phyloP scores from a whole-genome alignment of 1,139 yeast species.

The Pichia sp. region DNA sequence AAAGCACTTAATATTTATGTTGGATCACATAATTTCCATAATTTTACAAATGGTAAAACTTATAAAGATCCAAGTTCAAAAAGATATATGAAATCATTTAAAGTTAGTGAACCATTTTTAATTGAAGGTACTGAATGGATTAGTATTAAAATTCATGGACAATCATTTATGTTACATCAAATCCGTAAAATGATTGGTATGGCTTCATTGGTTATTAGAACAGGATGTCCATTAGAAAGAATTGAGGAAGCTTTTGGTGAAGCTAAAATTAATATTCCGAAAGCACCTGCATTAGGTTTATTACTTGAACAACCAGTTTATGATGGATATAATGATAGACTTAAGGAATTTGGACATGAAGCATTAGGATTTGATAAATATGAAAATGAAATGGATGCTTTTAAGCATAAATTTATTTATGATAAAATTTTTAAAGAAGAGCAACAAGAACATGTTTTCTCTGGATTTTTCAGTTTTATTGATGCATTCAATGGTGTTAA shows the following conservation, averaged over 20 bases:
- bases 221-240: conserved; percentile 74
- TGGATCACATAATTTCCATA: conserved; percentile 93
- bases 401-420: conserved; percentile 83
- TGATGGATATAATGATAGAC: conserved; percentile 70
- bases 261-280: conserved; percentile 80
- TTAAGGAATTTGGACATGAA: conserved; percentile 75
- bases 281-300: conserved; percentile 94
- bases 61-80: conserved; percentile 80
- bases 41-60: conserved; percentile 85
- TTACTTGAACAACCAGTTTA: conserved; percentile 88
- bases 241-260: conserved; percentile 74
- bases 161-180: conserved; percentile 96
- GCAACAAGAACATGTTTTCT: conserved; percentile 76
- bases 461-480: conserved; percentile 82
- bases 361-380: conserved; percentile 65
- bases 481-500: conserved; percentile 59
- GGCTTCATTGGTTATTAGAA: conserved; percentile 80
- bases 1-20: conserved; percentile 65
- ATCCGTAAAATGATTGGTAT: conserved; percentile 97
- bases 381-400: conserved; percentile 66
- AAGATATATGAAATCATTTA: conserved; percentile 72
- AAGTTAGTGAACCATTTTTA: conserved; percentile 84
- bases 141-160: conserved; percentile 94
- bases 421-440: conserved; percentile 91
- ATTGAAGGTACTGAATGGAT: conserved; percentile 96